Evolutionary conservation across 139 green algal species (phyloP), one percentile per base, ranked within the genome.

Genomic region (Yamagishiella unicocca): DNA sequence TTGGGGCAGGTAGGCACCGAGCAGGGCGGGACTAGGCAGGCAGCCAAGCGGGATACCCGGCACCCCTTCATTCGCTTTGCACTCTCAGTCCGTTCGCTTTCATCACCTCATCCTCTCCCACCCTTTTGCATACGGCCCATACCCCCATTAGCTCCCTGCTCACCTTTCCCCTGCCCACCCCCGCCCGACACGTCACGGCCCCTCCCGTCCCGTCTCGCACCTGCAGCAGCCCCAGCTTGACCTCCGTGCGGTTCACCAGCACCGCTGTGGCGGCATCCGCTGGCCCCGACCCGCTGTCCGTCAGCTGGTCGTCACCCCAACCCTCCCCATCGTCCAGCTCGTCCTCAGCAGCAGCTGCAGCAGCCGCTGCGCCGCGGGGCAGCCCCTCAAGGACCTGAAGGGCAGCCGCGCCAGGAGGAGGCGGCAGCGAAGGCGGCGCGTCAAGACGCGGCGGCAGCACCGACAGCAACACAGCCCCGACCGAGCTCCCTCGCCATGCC

Each of bases 201-300:
- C 25, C n/a, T 29, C 77, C 45, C 17, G 35, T 8, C 74, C 35
- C 12, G 19, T 33, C 54, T 3, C 81, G 2, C 61, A 92, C 90
- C 75, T 91, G 91, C 27, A 95, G 71, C 73, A 94, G 72, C 19
- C 85, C 85, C 66, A 95, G 84, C 46, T 89, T 70, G 0, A 95
- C 54, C 7, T 86, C 53, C 19, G 53, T 74, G 27, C 64, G 29
- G 70, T 95, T 95, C 22, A 89, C 54, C 12, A 84, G 24, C 40
- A 74, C 38, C 27, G 77, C 77, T 0, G 37, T 91, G 43, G 79
- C 68, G 0, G 76, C 83, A 27, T 82, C 45, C 54, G 55, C 31
- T 2, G 67, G 67, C 37, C 21, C 70, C 8, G 29, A 12, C 45
- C 46, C 61, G 21, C 78, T 58, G 79, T 78, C 90, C 80, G 19